Evolutionary conservation across 371 early-diverging fungal genomes (phyloP), one percentile per base, ranked within the genome.

Genomic region (Haplosporangium sp.): DNA sequence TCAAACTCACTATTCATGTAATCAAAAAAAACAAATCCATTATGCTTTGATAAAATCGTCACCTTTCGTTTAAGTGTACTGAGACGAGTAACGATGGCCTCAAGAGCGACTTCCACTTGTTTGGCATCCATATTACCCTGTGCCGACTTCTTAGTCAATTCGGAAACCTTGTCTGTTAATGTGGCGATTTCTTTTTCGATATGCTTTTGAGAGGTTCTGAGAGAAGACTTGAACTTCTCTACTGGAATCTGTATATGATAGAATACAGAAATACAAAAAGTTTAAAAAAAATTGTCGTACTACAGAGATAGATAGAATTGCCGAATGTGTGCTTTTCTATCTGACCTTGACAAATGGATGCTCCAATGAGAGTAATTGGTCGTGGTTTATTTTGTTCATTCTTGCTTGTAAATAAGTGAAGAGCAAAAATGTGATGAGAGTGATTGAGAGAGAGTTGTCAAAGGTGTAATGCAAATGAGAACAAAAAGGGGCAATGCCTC

Each of bases 271-370:
- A 45, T 9, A 47, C 62, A 39, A 5, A 13, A 7, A 44, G 44
- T 53, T n/a, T 37, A 52, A 20, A n/a, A 17, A 19, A 20, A 55
- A 40, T 20, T 19, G 40, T 37, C 20, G 45, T 48, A 34, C n/a
- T 63, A 34, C 38, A 4, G 10, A 63, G 39, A 48, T 9, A 60
- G 1, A 11, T 20, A 15, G 53, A n/a, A 3, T 6, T 57, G 38
- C n/a, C 9, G 39, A 45, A 38, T 53, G 15, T 15, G 27, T 27
- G 10, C 9, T 10, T 19, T 38, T 40, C 56, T 27, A 17, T 27
- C 71, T 61, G 85, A 94, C 97, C 90, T 94, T 94, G 59, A 96
- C 86, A 52, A 97, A 90, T 2, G 96, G 93, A 79, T 95, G 95
- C 79, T 97, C 97, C 58, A 97, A 86, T 38, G 90, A 90, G 62